phyloP scores from a whole-genome alignment of 768 basidiomycete genomes.

The Phaeotremella skinneri region DNA sequence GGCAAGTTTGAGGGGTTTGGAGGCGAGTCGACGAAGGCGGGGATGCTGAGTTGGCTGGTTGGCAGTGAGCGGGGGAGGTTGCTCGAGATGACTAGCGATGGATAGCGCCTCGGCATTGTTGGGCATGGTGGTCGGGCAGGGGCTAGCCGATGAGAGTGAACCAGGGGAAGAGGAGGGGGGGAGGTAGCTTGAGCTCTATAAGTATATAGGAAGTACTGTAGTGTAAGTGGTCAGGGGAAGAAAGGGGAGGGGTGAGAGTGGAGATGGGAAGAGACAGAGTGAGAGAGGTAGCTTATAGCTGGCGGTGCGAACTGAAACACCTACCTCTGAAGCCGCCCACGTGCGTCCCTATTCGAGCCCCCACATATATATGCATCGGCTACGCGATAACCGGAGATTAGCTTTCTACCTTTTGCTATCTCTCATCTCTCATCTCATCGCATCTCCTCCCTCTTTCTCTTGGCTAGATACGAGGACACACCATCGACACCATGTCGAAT shows the following conservation, averaged over 20 bases:
- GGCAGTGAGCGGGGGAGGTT: neutral
- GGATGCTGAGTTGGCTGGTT: slow-evolving; percentile 12
- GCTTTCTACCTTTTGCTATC: neutral
- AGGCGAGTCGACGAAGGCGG: slow-evolving; percentile 31
- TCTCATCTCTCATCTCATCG: neutral
- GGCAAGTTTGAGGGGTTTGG: slow-evolving; percentile 46
- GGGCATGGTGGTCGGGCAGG: slow-evolving; percentile 8
- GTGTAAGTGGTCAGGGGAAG: neutral
- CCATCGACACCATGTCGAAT: slow-evolving; percentile 16
- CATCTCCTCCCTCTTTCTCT: neutral
- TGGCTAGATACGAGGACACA: slow-evolving; percentile 44
- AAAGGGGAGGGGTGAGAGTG: slow-evolving; percentile 3
- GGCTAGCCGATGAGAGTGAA: neutral
- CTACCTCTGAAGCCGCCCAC: neutral
- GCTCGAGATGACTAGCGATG: slow-evolving; percentile 1
- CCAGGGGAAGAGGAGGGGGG: neutral
- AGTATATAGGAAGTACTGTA: neutral
- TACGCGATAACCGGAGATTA: neutral
- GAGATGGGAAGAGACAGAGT: slow-evolving; percentile 3
- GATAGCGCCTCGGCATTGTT: slow-evolving; percentile 8
- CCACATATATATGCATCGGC: neutral
- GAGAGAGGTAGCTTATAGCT: neutral
- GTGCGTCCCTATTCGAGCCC: neutral
- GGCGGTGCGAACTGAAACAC: neutral
- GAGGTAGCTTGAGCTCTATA: neutral